Conservation (phyloP, 2,329 filamentous ascomycete genomes). For the Fusarium subglutinans region DNA sequence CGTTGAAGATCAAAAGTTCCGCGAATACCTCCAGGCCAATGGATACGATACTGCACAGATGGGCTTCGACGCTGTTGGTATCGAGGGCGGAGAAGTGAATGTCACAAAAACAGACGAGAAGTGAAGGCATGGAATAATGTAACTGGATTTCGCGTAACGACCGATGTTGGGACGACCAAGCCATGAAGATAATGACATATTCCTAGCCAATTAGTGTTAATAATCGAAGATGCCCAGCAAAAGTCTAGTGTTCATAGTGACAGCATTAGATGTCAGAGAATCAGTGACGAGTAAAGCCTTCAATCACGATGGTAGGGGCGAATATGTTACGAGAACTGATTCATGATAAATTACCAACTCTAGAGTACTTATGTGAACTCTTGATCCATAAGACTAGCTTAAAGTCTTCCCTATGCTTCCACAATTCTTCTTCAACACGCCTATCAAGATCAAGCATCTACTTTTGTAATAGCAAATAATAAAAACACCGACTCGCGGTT, state of each 20-base stretch:
- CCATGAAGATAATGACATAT: background rate
- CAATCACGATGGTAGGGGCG: background rate
- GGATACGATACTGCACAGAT: constrained; percentile 77
- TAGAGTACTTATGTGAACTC: background rate
- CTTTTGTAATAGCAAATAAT: background rate
- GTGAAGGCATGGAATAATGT: background rate
- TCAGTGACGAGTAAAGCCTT: no score
- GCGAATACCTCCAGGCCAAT: constrained; percentile 74
- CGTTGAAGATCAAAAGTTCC: constrained; percentile 78
- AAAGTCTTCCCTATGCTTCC: background rate
- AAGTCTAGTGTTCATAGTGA: background rate
- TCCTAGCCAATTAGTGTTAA: background rate
- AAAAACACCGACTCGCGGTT: background rate
- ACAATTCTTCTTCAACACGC: background rate
- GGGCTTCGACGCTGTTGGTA: constrained; percentile 51
- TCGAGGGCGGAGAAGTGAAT: constrained; percentile 12
- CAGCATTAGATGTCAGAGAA: no score
- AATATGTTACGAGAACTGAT: background rate
- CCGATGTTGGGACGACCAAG: background rate
- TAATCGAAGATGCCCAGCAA: background rate
- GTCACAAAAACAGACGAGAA: constrained; percentile 21
- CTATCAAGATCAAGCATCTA: background rate
- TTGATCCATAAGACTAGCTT: background rate
- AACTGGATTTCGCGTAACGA: background rate
- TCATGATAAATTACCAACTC: background rate